These are phyloP conservation scores for Spatholobus suberectus DNA, from an alignment of 306 rosid species.

Conservation along the genomic window DNA sequence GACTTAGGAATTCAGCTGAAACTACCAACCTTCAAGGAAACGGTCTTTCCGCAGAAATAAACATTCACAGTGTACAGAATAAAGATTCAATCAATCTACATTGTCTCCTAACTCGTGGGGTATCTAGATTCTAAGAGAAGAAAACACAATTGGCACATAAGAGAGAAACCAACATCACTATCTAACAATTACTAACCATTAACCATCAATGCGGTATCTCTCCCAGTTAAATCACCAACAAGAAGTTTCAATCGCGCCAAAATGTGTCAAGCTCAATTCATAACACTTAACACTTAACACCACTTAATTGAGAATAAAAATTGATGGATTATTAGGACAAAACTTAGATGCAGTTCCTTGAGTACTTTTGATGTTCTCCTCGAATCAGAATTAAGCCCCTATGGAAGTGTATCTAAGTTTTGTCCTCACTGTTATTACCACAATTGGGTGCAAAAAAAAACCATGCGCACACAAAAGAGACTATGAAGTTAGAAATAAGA, in stretches of 20 bases:
- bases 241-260: neutral
- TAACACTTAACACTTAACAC: neutral
- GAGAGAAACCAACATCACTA: constrained; percentile 22
- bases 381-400: too few relatives aligned
- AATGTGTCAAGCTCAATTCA: neutral
- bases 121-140: constrained; percentile 1
- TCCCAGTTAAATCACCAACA: constrained; percentile 2
- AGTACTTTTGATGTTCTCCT: neutral
- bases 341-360: neutral
- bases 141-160: neutral
- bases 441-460: constrained; percentile 21
- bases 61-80: neutral
- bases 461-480: neutral
- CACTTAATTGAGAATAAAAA: neutral
- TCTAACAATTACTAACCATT: neutral
- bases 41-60: neutral
- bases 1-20: neutral
- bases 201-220: too few relatives aligned
- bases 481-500: neutral
- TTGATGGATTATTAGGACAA: neutral
- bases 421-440: neutral
- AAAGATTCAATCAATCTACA: neutral
- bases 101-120: neutral
- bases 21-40: too few relatives aligned
- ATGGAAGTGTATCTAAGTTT: neutral